These are phyloP conservation scores for Epichloe bromicola DNA, from an alignment of 2,329 filamentous ascomycete species.

Conservation along the genomic window DNA sequence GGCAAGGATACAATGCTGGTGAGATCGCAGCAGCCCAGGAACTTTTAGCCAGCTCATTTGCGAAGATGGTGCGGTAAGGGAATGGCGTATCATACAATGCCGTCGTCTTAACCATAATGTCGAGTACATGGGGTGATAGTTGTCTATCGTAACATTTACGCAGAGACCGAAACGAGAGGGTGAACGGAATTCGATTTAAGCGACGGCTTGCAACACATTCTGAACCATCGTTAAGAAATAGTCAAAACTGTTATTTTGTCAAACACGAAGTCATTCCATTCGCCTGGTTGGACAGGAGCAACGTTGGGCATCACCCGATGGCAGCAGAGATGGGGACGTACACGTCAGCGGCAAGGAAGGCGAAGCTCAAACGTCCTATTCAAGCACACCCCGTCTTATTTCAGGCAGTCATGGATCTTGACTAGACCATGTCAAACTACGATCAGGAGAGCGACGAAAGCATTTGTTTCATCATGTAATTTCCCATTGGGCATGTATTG, in stretches of 20 bases:
- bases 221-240: background rate
- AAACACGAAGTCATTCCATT: background rate
- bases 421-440: background rate
- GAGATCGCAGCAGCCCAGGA: conserved; percentile 62
- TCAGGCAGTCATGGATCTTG: background rate
- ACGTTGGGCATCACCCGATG: background rate
- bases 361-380: background rate
- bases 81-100: too few species aligned
- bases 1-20: conserved; percentile 58
- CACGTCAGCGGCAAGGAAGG: conserved; percentile 2
- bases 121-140: background rate
- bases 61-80: conserved; percentile 29
- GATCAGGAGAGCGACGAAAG: background rate
- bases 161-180: background rate
- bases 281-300: background rate
- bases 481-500: conserved; percentile 2
- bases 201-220: background rate
- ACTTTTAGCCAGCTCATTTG: conserved; percentile 44
- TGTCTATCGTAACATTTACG: background rate
- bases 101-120: background rate
- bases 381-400: background rate
- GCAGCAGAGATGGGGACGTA: background rate
- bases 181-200: background rate
- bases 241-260: background rate
- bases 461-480: background rate